Base-by-base conservation (phyloP, 768 basidiomycete genomes). In the Panaeolus papilionaceus region DNA sequence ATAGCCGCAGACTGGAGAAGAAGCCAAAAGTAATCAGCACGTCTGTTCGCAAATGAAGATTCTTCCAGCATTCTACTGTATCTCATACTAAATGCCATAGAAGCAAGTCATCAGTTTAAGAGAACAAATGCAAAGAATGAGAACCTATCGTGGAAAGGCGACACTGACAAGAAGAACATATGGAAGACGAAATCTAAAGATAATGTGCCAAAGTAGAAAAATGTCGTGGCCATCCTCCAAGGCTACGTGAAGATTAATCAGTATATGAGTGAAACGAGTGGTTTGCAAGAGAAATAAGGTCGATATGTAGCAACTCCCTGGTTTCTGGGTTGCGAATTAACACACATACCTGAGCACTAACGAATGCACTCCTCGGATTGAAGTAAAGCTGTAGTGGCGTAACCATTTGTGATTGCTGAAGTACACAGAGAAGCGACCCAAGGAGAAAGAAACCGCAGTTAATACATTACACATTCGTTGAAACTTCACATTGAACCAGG, bases 31-130 rank as follows among this genome's bases (percentile, higher is more conserved):
- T 98, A 99, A 76, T 99, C 97, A 23, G 96, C 97, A 77, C 86
- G 91, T 64, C 85, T 86, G 71, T 95, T 95, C 45, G 93, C 90
- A 76, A 97, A 99, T 2, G 95, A 95, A 14, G 95, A 96, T 79
- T 99, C 96, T 79, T 99, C 98, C 3, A 99, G 82, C 91, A 98
- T 93, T 54, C 96, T 86, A 70, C 95, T 96, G 75, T 99, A 99
- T 64, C 98, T 85, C 96, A 98, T 97, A 77, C 96, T 98, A 74
- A 33, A 33, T n/a, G 42, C 38, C 18, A 61, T 8, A 33, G 54
- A 28, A 51, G 47, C 54, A 58, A 58, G 54, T 58, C 28, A 28
- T 58, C 54, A 58, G 54, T 58, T 51, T n/a, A 16, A 28, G 54
- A 38, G n/a, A 23, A 66, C 66, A 51, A 64, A 44, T 65, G 4